Evolutionary conservation across 2,329 filamentous ascomycete species (phyloP).

Genomic region (Trichophyton benhamiae): DNA sequence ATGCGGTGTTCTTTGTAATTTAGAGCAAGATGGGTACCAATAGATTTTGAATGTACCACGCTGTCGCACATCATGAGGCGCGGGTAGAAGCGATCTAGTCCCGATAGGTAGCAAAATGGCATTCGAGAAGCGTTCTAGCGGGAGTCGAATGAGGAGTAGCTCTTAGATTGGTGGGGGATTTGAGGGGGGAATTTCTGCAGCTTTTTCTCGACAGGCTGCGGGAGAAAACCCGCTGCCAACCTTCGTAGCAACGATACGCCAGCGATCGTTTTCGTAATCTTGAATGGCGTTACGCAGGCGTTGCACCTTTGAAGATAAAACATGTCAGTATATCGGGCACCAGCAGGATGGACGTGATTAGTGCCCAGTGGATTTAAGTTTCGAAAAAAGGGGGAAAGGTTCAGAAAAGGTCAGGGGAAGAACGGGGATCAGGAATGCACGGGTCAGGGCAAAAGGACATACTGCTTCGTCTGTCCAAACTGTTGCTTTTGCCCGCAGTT

Average conservation of each 20-base stretch:
- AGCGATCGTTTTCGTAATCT: slow-evolving; percentile 54
- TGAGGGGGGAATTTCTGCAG: slow-evolving; percentile 42
- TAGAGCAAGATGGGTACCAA: not conserved
- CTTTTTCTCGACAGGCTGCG: slow-evolving; percentile 72
- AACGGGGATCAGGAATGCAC: not conserved
- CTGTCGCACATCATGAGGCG: slow-evolving; percentile 8
- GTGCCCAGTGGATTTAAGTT: not conserved
- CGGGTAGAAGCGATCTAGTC: slow-evolving; percentile 2
- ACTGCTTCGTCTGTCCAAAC: slow-evolving; percentile 92
- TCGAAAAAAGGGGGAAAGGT: slow-evolving; percentile 4
- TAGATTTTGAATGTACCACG: slow-evolving; percentile 4
- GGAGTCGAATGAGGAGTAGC: not conserved
- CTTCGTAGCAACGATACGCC: slow-evolving; percentile 83
- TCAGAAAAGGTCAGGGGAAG: not conserved
- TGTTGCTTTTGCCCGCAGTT: slow-evolving; percentile 84
- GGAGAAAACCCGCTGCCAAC: slow-evolving; percentile 84
- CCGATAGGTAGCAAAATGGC: not conserved
- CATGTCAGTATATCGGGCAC: slow-evolving; percentile 1
- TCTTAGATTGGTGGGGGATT: not conserved
- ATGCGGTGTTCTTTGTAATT: not conserved
- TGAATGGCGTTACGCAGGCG: slow-evolving; percentile 29
- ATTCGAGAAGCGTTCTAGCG: not conserved
- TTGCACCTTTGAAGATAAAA: slow-evolving; percentile 21
- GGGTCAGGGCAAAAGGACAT: slow-evolving; percentile 15
- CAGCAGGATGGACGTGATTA: not conserved